Conservation (phyloP, 345 rosid genomes). For the Kernera saxatilis region DNA sequence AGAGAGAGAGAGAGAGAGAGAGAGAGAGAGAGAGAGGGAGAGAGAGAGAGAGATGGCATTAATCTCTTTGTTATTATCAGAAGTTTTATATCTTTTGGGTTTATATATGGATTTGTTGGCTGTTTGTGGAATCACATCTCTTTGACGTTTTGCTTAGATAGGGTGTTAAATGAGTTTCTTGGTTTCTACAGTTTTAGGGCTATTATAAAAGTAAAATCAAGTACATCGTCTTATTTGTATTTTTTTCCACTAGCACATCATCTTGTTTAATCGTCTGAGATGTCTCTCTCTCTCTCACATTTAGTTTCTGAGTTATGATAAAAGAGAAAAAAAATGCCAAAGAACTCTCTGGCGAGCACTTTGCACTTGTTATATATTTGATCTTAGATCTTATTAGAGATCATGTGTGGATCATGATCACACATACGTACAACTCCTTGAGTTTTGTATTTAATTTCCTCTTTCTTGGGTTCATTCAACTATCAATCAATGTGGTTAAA, state of each 20-base stretch:
- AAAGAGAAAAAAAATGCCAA: background rate
- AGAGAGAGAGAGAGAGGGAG: too few species aligned
- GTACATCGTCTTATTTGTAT: background rate
- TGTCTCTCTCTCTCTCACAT: slow-evolving; percentile 3
- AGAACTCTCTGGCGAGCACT: background rate
- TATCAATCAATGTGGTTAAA: too few species aligned
- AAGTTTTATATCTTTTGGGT: background rate
- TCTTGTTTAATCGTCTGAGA: background rate
- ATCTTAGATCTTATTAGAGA: slow-evolving; percentile 2
- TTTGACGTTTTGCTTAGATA: slow-evolving; percentile 16
- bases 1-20: background rate
- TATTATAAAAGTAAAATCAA: slow-evolving; percentile 28
- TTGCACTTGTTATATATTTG: background rate
- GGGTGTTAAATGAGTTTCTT: slow-evolving; percentile 4
- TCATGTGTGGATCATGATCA: slow-evolving; percentile 13
- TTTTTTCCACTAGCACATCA: background rate
- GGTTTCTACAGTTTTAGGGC: slow-evolving; percentile 27
- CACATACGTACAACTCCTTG: background rate
- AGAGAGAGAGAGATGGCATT: background rate
- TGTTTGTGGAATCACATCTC: slow-evolving; percentile 10
- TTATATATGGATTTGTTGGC: slow-evolving; percentile 6
- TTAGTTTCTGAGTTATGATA: background rate
- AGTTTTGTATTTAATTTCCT: background rate
- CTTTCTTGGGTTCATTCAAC: background rate
- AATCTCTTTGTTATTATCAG: background rate